Base-by-base conservation (phyloP, 2,329 filamentous ascomycete species). In the Exophiala phaeomuriformis region DNA sequence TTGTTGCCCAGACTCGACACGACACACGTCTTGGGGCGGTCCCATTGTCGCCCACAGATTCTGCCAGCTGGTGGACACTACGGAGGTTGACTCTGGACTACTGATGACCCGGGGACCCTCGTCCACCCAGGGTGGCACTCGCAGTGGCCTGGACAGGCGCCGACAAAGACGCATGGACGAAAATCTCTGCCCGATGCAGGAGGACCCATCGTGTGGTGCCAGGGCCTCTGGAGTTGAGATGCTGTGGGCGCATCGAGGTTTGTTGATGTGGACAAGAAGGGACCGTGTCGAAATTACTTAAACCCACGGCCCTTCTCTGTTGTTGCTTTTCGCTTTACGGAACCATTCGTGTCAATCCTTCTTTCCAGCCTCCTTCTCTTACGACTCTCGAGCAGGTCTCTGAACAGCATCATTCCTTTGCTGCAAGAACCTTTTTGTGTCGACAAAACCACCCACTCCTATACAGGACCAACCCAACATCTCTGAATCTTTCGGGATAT, bases 401-500 rank as follows among this genome's bases (percentile, higher is more conserved):
- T 57, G 40, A 57, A 51, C 58, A 62, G 61, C 61, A 63, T 62
- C 61, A 63, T 58, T 63, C 61, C 49, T 63, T 63, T 61, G 61
- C 61, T 63, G 58, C 35, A 52, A 56, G 56, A 58, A 51, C 51
- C 51, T 44, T 46, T 19, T 41, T 41, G 39, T 57, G 52, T 59
- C 57, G 55, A 60, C 51, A 12, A 19, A 19, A 1, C 19, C 19
- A 19, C 19, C 19, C 19, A 19, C 19, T 19, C 19, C 19, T 19
- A 19, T 19, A 19, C 19, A 19, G 19, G 19, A 19, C 19, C 30
- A 47, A 32, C 29, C 12, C 47, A 41, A 8, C 37, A 39, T 31
- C 45, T 47, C 43, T 35, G 29, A 46, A 12, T n/a, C 33, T 35
- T 52, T 49, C 36, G 42, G 53, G 53, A 53, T 41, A 48, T 36